Conservation (phyloP, 2,329 filamentous ascomycete species). For the Aspergillus neotritici region DNA sequence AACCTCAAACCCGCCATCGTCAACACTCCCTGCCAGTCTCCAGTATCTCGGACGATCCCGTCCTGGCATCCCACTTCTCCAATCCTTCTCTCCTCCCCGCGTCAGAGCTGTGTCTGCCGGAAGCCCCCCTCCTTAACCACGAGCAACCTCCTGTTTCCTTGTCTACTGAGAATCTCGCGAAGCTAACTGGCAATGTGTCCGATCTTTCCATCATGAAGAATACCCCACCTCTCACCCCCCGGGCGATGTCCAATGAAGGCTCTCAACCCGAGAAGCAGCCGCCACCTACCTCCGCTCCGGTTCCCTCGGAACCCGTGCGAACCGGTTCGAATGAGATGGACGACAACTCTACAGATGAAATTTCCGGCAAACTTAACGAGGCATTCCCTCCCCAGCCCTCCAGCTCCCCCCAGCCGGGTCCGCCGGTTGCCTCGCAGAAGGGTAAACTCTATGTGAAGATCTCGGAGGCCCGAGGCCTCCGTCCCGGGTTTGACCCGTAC, state of each 20-base stretch:
- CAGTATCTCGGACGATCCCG: slow-evolving; percentile 58
- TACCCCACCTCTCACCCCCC: slow-evolving; percentile 82
- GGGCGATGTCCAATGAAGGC: slow-evolving; percentile 69
- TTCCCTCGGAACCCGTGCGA: slow-evolving; percentile 14
- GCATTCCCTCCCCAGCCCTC: slow-evolving; percentile 28
- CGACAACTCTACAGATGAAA: slow-evolving; percentile 28
- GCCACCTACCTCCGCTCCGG: slow-evolving; percentile 19
- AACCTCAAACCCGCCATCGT: slow-evolving; percentile 34
- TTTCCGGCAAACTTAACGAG: slow-evolving; percentile 33
- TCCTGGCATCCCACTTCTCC: slow-evolving; percentile 64
- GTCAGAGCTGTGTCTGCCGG: slow-evolving; percentile 43
- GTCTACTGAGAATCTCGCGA: slow-evolving; percentile 42
- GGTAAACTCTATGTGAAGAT: slow-evolving; percentile 90
- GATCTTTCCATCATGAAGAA: slow-evolving; percentile 66
- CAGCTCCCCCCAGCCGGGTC: slow-evolving; percentile 37
- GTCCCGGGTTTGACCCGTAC: slow-evolving; percentile 82
- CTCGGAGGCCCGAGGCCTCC: slow-evolving; percentile 73
- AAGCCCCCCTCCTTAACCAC: slow-evolving; percentile 48
- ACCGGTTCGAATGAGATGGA: slow-evolving; percentile 20
- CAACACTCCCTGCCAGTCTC: slow-evolving; percentile 54
- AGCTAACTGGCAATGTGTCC: slow-evolving; percentile 78
- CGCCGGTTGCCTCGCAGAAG: slow-evolving; percentile 65
- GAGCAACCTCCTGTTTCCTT: slow-evolving; percentile 38
- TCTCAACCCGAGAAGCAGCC: slow-evolving; percentile 30
- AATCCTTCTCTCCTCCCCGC: slow-evolving; percentile 56